Base-by-base conservation (phyloP, 2,329 filamentous ascomycete genomes). In the Pseudogymnoascus sp. region DNA sequence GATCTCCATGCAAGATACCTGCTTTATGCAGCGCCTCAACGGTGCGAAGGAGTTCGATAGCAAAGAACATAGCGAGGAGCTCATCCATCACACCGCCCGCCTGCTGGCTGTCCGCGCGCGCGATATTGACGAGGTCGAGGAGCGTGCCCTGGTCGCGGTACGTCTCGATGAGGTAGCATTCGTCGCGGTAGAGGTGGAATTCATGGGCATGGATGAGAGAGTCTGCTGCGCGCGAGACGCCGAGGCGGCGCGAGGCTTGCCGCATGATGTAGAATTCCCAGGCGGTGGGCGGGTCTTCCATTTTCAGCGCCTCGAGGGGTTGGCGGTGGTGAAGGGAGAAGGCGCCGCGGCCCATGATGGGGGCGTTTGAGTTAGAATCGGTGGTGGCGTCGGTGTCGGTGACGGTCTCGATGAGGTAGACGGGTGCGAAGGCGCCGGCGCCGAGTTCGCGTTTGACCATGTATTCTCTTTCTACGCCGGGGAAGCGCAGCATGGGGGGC, bases 201-300 rank as follows among this genome's bases (percentile, higher is more conserved):
- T 97, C 93, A 68, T 96, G 89, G 0, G 89, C 93, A 38, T 86
- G 83, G 1, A 96, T 85, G 64, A 99, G 81, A 12, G 90, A 95
- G 2, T 90, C 86, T 0, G 85, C 82, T 0, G 89, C 88, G 12
- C 93, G 86, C 65, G 89, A 83, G 0, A 87, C 81, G 0, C 87
- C 88, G 0, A 99, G 80, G 0, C 94, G 89, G 21, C 83, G 79
- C 67, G 93, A 90, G 1, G 90, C 86, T 63, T 91, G 84, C 1
- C 91, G 88, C 79, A 97, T 91, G 75, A 99, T 95, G 76, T 96
- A 90, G 72, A 97, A 99, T 73, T 99, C 94, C 94, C 94, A 99
- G 0, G 90, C 82, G 4, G 87, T 89, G 0, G 93, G 90, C 0
- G 92, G 91, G 33, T 89, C 84, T 76, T 99, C 94, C 85, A 96